Conservation (phyloP, 1,139 yeast species). For the Nakaseomyces nivariensis region DNA sequence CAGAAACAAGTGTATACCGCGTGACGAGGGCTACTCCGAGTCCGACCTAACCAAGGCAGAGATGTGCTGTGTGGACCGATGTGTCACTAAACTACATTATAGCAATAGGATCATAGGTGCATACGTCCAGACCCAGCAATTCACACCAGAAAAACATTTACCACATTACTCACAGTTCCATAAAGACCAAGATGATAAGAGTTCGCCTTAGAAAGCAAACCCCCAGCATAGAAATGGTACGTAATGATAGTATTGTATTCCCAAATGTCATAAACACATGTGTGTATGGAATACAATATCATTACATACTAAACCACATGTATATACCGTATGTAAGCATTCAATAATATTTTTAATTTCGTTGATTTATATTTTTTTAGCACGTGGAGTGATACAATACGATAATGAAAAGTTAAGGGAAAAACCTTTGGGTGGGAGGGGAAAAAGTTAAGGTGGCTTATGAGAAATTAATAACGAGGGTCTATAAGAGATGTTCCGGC, state of each 20-base stretch:
- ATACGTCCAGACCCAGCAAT: conserved; percentile 30
- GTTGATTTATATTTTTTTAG: too few relatives aligned
- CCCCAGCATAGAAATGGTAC: background rate
- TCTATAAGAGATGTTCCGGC: background rate
- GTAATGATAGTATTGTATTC: too few relatives aligned
- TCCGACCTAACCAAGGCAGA: conserved; percentile 74
- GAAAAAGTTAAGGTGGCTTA: too few relatives aligned
- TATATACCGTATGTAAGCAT: background rate
- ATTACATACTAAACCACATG: background rate
- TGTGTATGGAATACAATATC: background rate
- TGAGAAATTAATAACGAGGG: too few relatives aligned
- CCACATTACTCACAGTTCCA: conserved; percentile 18
- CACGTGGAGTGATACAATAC: background rate
- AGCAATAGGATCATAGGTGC: conserved; percentile 57
- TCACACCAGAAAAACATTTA: conserved; percentile 22
- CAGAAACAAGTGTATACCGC: conserved; percentile 60
- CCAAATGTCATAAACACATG: too few relatives aligned
- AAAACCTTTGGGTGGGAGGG: too few relatives aligned
- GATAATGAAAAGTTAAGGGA: background rate
- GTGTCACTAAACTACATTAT: conserved; percentile 63
- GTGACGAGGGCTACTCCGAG: conserved; percentile 57
- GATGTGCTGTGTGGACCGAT: conserved; percentile 61
- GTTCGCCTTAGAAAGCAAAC: too few relatives aligned
- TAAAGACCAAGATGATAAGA: background rate
- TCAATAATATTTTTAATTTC: too few relatives aligned